phyloP scores from a whole-genome alignment of 164 flowering plant genomes.

The Magnolia officinalis region DNA sequence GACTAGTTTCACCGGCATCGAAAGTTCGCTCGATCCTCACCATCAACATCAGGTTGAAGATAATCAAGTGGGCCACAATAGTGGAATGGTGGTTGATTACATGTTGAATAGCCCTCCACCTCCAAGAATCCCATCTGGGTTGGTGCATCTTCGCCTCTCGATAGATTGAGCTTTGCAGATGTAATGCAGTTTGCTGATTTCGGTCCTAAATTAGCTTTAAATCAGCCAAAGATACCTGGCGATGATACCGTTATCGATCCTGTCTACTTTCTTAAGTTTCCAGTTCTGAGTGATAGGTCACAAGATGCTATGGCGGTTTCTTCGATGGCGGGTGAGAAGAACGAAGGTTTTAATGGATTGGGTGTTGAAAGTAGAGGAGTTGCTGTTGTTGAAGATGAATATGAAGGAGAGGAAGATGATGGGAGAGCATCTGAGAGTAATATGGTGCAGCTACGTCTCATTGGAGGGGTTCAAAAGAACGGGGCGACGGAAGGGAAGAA shows the following conservation, averaged over 20 bases:
- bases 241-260: constrained; percentile 64
- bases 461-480: constrained; percentile 26
- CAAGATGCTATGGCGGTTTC: constrained; percentile 32
- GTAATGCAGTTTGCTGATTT: constrained; percentile 95
- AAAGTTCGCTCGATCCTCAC: constrained; percentile 30
- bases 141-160: constrained; percentile 36
- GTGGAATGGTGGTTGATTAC: constrained; percentile 46
- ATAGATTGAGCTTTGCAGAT: constrained; percentile 71
- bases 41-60: constrained; percentile 26
- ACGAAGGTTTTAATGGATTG: constrained; percentile 18
- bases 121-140: not conserved
- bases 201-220: constrained; percentile 64
- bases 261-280: constrained; percentile 81
- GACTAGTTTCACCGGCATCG: constrained; percentile 26
- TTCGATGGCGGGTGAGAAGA: constrained; percentile 2
- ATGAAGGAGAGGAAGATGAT: constrained; percentile 33
- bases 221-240: constrained; percentile 41
- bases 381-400: constrained; percentile 9
- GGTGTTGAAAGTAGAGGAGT: not conserved
- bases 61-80: constrained; percentile 25
- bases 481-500: constrained; percentile 32
- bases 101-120: constrained; percentile 40
- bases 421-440: constrained; percentile 26
- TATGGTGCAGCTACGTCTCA: constrained; percentile 41
- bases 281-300: constrained; percentile 62